Percentiles rank a stretch among this genome's conserved stretches.
These are phyloP conservation scores for Closterium sp. DNA, from an alignment of 139 green algal genomes.

Conservation along the genomic window DNA sequence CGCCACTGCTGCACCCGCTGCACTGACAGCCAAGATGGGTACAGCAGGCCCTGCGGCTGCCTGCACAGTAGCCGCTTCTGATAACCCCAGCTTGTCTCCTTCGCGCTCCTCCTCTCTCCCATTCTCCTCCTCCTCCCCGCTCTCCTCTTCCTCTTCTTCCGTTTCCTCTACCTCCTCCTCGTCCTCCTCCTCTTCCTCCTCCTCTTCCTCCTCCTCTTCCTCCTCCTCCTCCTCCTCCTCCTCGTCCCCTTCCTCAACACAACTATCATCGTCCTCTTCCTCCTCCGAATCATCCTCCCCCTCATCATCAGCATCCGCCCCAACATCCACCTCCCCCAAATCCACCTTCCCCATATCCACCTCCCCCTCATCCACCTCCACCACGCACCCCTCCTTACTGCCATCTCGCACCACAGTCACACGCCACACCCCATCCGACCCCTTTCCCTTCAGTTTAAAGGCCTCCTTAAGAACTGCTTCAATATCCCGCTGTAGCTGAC, in stretches of 20 bases:
- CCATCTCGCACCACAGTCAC: background rate
- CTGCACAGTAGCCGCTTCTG: background rate
- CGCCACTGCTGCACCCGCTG: background rate
- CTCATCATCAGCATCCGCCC: background rate
- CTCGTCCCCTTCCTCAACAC: background rate
- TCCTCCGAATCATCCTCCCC: background rate
- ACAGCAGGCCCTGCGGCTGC: background rate
- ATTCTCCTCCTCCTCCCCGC: background rate
- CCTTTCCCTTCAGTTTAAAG: background rate
- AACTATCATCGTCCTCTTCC: background rate
- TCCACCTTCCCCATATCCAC: background rate
- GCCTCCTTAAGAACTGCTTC: background rate
- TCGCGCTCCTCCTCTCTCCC: background rate
- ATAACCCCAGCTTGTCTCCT: background rate
- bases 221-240: background rate
- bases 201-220: background rate
- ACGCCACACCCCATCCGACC: background rate
- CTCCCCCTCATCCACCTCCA: background rate
- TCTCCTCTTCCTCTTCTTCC: background rate
- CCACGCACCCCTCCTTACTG: background rate
- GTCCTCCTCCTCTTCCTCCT: background rate
- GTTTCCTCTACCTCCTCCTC: no score
- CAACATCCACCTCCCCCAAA: background rate
- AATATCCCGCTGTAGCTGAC: background rate
- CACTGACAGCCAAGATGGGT: background rate